These are phyloP conservation scores for Ceratocystis destructans DNA, from an alignment of 2,329 filamentous ascomycete genomes.

Conservation along the genomic window DNA sequence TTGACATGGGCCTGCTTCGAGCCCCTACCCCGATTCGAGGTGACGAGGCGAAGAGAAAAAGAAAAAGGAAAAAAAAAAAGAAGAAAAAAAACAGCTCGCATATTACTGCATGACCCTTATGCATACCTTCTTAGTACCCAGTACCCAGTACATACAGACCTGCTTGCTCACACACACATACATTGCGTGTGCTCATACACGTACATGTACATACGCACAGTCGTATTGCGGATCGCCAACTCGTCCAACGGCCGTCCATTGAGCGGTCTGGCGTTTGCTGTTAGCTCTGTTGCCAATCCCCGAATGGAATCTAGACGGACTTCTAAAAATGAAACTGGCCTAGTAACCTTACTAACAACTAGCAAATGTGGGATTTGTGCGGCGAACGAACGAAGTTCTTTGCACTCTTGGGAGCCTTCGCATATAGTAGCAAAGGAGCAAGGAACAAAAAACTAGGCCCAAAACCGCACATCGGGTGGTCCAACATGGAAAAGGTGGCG, in stretches of 20 bases:
- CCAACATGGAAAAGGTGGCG: background rate
- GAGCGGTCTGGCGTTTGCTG: background rate
- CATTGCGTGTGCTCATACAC: background rate
- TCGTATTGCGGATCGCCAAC: background rate
- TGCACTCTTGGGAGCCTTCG: too few relatives aligned
- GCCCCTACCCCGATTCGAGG: too few relatives aligned
- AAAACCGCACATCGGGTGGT: background rate
- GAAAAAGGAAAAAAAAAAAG: background rate
- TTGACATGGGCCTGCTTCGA: too few relatives aligned
- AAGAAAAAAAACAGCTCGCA: background rate
- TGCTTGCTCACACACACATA: background rate
- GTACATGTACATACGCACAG: background rate
- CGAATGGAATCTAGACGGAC: background rate
- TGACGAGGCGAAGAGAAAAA: too few relatives aligned
- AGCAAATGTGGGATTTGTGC: too few relatives aligned
- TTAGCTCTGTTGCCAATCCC: background rate
- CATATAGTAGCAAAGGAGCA: background rate
- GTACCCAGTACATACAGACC: background rate
- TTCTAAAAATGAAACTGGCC: too few relatives aligned
- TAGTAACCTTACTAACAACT: too few relatives aligned
- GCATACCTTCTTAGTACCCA: background rate
- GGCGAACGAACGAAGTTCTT: too few relatives aligned
- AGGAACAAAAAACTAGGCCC: background rate
- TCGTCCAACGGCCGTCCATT: background rate
- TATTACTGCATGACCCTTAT: background rate